Evolutionary conservation across 345 rosid genomes (phyloP).

Genomic region (Gossypium stocksii): DNA sequence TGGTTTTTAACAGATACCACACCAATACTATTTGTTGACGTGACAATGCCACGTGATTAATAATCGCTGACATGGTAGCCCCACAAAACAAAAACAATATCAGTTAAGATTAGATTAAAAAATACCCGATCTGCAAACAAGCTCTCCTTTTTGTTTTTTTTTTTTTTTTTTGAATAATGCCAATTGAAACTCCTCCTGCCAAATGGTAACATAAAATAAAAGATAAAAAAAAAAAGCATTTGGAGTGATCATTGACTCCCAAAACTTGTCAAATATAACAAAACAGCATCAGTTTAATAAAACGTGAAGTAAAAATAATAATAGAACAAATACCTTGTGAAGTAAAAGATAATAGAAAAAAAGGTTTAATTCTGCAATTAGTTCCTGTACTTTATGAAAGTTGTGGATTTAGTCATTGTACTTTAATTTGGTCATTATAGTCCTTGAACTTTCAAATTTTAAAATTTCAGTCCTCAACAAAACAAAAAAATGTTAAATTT

Average conservation of each 20-base stretch:
- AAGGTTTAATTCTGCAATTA: too few relatives aligned
- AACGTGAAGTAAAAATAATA: neutral
- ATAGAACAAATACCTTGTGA: neutral
- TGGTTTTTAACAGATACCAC: too few relatives aligned
- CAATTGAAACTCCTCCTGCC: conserved; percentile 95
- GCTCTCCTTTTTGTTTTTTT: conserved; percentile 96
- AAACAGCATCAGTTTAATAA: neutral
- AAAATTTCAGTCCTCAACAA: too few relatives aligned
- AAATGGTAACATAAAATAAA: conserved; percentile 9
- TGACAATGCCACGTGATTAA: too few relatives aligned
- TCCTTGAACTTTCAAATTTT: too few relatives aligned
- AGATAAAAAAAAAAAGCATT: conserved; percentile 1
- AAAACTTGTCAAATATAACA: neutral
- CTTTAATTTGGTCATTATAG: too few relatives aligned
- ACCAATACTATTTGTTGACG: too few relatives aligned
- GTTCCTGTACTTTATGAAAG: too few relatives aligned
- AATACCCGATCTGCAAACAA: too few relatives aligned
- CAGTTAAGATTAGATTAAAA: conserved; percentile 2
- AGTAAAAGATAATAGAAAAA: neutral
- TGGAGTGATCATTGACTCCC: neutral
- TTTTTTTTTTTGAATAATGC: conserved; percentile 96
- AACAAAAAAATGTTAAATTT: too few relatives aligned
- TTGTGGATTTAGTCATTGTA: too few relatives aligned
- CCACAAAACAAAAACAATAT: neutral
- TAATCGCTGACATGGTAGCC: too few relatives aligned